Evolutionary conservation across 148 eudicot species (phyloP), one percentile per base, ranked within the genome.

Genomic region (Rhododendron mucronatum): DNA sequence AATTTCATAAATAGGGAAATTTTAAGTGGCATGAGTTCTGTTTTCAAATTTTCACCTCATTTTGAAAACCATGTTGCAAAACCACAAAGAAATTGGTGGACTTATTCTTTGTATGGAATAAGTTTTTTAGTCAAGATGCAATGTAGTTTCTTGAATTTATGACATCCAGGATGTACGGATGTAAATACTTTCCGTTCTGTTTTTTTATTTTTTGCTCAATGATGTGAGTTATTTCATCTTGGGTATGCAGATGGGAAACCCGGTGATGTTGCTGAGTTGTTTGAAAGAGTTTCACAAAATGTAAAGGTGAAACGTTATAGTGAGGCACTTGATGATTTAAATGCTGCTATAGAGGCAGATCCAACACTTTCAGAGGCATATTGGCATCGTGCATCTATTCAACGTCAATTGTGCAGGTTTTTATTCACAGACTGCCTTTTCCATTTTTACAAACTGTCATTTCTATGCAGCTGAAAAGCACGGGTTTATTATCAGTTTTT

Each of bases 291-390:
- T 89, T 90, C 95, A 88, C 92, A 95, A 87, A 95, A 92, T 90
- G 87, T 96, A 75, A 96, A 94, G 89, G 96, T 94, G 77, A 96
- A 95, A 89, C 96, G 85, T 79, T 96, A 94, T 77, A 96, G 98
- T 91, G 99, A 95, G 87, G 99, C 98, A 59, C 91, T 96, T 55
- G 92, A 92, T 88, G 98, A 96, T 86, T 93, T 96, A 84, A 96
- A 96, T 92, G 92, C 99, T 82, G 99, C 99, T 75, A 96, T 96
- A 88, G 98, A 96, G 86, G 97, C 96, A 71, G 97, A 95, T 88
- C 97, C 97, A 65, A 84, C 93, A 84, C 93, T 96, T 79, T 95
- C 98, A 51, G 99, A 96, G 89, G 98, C 99, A 84, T 96, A 95
- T 90, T 85, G 93, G 91, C 96, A 89, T 86, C 93, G 94, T 7